Base-by-base conservation (phyloP, 83 land plant genomes). In the Picea mariana region DNA sequence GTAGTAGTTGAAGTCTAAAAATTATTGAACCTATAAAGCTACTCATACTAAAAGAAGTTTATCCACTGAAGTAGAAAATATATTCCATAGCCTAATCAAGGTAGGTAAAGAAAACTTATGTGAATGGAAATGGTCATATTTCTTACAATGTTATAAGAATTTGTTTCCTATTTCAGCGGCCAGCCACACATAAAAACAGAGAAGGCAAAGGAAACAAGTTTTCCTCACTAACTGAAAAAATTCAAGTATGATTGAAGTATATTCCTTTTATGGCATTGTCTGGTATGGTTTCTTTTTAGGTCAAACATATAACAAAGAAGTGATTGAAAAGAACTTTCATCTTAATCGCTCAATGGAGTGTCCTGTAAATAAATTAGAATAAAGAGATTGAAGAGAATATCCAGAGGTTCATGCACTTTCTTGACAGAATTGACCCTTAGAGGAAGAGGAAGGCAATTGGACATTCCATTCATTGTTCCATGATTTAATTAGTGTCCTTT, bases 121-220 rank as follows among this genome's bases (percentile, higher is more conserved):
- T n/a, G 17, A 31, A 13, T 58, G 60, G 44, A 69, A 7, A 69
- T 38, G 17, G 38, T 11, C 75, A 17, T 38, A 9, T 34, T 17
- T 69, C 31, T 69, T 17, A 69, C 49, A 69, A 69, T 47, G 75
- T 69, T 69, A 69, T n/a, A 38, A 71, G 15, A 58, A 58, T 58
- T 71, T 40, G 49, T 40, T 40, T 71, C 42, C 38, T 71, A 4
- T n/a, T 38, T 44, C 38, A 18, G n/a, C 40, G 23, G 20, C 42
- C 38, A 18, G n/a, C 40, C 49, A 40, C 42, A 18, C 20, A 5
- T 69, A 38, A 40, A 40, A 16, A 34, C 44, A 69, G 16, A 69
- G 6, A 34, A 16, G 9, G 6, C 26, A 40, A 34, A 38, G 17
- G 16, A 6, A 69, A 27, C 40, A 69, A 17, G n/a, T 69, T 69